Percentiles rank a stretch among this genome's conserved stretches.
These are phyloP conservation scores for Aspergillus cavernicola DNA, from an alignment of 495 filamentous ascomycete genomes.

Conservation along the genomic window DNA sequence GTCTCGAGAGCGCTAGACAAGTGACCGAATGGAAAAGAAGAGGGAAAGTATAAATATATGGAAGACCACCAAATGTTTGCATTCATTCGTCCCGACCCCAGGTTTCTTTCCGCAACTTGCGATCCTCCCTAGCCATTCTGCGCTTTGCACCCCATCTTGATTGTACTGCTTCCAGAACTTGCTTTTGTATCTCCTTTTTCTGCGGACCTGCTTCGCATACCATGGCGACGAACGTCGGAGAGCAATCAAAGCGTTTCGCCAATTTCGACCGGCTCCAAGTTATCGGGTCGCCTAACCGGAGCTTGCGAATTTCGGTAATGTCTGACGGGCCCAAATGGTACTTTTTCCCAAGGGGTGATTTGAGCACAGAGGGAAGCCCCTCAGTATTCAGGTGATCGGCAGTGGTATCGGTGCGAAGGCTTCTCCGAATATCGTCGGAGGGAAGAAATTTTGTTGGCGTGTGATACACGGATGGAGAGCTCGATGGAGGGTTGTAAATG, in stretches of 20 bases:
- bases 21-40: neutral
- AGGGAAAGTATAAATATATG: neutral
- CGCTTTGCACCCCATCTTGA: conserved; percentile 70
- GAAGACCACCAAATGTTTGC: neutral
- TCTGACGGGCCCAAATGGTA: conserved; percentile 75
- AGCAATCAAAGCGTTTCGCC: conserved; percentile 74
- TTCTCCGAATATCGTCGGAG: conserved; percentile 65
- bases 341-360: conserved; percentile 51
- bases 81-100: conserved; percentile 49
- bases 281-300: conserved; percentile 64
- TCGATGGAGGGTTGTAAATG: conserved; percentile 93
- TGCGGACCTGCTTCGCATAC: conserved; percentile 45
- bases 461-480: conserved; percentile 73
- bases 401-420: conserved; percentile 38
- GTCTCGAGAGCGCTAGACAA: neutral
- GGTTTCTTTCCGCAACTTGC: conserved; percentile 60
- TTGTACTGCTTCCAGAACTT: conserved; percentile 56
- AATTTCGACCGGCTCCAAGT: conserved; percentile 68
- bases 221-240: conserved; percentile 64
- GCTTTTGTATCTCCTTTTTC: conserved; percentile 50
- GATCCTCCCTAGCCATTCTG: conserved; percentile 69
- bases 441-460: conserved; percentile 92
- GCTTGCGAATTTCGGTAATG: conserved; percentile 71
- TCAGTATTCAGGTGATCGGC: conserved; percentile 19
- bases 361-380: conserved; percentile 54